Conservation (phyloP, 176 grass and related monocot species). For the Musa itinerans region DNA sequence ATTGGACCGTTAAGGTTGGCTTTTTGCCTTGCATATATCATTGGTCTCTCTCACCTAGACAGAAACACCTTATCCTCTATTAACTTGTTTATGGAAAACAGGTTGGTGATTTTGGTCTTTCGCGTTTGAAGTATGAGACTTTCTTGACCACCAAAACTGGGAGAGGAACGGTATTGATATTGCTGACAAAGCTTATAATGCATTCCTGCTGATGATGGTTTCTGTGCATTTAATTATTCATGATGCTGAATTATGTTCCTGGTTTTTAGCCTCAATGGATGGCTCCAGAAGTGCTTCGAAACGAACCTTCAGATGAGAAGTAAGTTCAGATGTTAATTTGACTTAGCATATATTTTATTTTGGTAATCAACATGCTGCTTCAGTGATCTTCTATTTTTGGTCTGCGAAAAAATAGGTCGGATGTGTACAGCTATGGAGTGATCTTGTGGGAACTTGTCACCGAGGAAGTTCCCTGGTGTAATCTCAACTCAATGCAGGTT, state of each 20-base stretch:
- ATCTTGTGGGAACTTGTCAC: constrained; percentile 98
- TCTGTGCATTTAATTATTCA: not conserved
- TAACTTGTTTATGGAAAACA: constrained; percentile 23
- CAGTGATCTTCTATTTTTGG: constrained; percentile 4
- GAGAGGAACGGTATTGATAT: constrained; percentile 73
- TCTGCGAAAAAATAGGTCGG: constrained; percentile 53
- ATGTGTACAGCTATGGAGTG: constrained; percentile 96
- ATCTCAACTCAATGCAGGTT: constrained; percentile 98
- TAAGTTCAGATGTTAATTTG: constrained; percentile 20
- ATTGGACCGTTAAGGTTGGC: constrained; percentile 91
- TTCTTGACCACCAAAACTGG: constrained; percentile 88
- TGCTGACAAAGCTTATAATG: not conserved
- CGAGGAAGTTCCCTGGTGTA: constrained; percentile 97
- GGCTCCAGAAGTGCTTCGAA: constrained; percentile 96
- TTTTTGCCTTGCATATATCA: constrained; percentile 18
- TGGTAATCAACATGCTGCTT: not conserved
- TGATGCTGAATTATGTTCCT: not conserved
- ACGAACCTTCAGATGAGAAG: constrained; percentile 96
- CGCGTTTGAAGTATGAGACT: constrained; percentile 86
- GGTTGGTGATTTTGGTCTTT: constrained; percentile 99
- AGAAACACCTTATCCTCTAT: constrained; percentile 9
- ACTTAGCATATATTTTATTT: not conserved
- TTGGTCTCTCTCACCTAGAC: not conserved
- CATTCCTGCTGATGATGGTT: not conserved
- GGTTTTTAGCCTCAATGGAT: constrained; percentile 87